Evolutionary conservation across 495 filamentous ascomycete genomes (phyloP), one percentile per base, ranked within the genome.

Genomic region (Penicillium cinerascens): DNA sequence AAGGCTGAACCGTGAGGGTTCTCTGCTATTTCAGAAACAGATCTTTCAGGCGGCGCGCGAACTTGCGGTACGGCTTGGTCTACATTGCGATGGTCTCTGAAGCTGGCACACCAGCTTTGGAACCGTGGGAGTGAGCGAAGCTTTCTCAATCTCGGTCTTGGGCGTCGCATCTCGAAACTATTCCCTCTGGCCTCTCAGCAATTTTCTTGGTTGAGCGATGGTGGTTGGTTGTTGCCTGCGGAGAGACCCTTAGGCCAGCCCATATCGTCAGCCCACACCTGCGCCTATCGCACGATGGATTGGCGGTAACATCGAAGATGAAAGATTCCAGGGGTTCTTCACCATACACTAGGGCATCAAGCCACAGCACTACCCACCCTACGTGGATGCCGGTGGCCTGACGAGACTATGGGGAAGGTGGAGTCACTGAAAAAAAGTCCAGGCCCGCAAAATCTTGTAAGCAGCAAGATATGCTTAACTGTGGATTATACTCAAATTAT

Each of bases 1-100:
- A 68, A 44, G 64, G 63, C 35, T 64, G 66, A 67, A 58, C 11
- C 9, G 15, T 4, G 22, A 44, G 16, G 8, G 15, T 37, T 7
- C 3, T 44, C 48, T 47, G 35, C 35, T 36, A 17, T 22, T 29
- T 27, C 26, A 51, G 41, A 35, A 47, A 33, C 26, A 4, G 8
- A 13, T 33, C 29, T 3, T 33, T 8, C 8, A 13, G 10, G 29
- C 20, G 51, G 16, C 42, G 17, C 29, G 8, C 21, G 11, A 33
- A 13, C 1, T 45, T 35, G 6, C 18, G 44, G 36, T 29, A 7
- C 20, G 40, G 11, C 22, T 41, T 35, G 20, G 4, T 25, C 47
- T 17, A 27, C 49, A 38, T 13, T 25, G 18, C 23, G 29, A 8
- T 21, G 33, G 35, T 51, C 29, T 39, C 49, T 44, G 27, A 27